Evolutionary conservation across 1,139 yeast species (phyloP), one percentile per base, ranked within the genome.

Genomic region (Taphrina populina): DNA sequence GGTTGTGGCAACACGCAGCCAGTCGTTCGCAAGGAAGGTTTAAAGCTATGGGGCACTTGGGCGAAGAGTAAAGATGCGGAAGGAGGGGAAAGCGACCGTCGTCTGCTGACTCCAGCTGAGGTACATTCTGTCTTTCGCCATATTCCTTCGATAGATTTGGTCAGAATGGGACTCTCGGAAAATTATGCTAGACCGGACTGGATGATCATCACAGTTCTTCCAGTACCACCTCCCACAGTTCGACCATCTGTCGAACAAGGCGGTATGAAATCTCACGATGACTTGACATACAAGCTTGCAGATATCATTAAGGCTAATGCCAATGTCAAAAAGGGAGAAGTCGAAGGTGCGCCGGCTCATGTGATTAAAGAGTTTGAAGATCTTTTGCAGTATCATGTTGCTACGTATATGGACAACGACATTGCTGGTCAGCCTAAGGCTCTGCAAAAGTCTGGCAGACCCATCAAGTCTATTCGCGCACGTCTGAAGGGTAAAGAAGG

Each of bases 341-440:
- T 88, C 78, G 97, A 94, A 70, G 98, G 98, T 63, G 95, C 97
- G 2, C 98, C 99, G 10, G 96, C 94, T 65, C 98, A 94, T 70
- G 97, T 94, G 52, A 84, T 92, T 64, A 87, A 88, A 69, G 99
- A 94, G 72, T 92, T 94, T 67, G 98, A 94, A 70, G 86, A 95
- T 40, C 79, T 94, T 64, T 76, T 94, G 60, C 99, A 94, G 49
- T 94, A 88, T 71, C 98, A 92, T 67, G 97, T 94, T 51, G 98
- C 99, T n/a, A 92, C 99, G 0, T 92, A 92, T 70, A 92, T 92
- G 99, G 98, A 92, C 73, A 92, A 92, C 69, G 98, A 92, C 74
- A 92, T 92, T 72, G 98, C 98, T n/a, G 98, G 99, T 61, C 98
- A 92, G 73, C 99, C 98, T 0, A 98, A 92, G 71, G 98, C 99